phyloP scores from a whole-genome alignment of 2,329 filamentous ascomycete genomes.

The Fusarium falciforme region DNA sequence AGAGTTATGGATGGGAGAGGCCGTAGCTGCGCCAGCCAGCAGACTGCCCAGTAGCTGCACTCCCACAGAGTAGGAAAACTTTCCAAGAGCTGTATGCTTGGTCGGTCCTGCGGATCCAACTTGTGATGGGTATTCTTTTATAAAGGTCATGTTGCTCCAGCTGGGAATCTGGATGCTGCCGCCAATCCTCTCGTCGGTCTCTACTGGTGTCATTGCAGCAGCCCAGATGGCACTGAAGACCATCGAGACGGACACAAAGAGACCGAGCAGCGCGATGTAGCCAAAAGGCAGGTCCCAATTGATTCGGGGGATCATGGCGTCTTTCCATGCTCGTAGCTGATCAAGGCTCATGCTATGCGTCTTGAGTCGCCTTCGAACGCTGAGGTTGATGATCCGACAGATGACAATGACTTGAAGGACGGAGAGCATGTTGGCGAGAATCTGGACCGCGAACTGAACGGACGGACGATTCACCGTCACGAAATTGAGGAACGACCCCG shows the following conservation, averaged over 20 bases:
- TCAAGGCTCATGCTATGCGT: conserved; percentile 19
- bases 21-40: conserved; percentile 34
- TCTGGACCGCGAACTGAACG: conserved; percentile 14
- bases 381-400: conserved; percentile 15
- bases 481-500: conserved; percentile 1
- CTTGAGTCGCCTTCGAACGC: conserved; percentile 13
- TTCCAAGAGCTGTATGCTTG: conserved; percentile 26
- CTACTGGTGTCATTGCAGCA: conserved; percentile 39
- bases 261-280: background rate
- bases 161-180: conserved; percentile 37
- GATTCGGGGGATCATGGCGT: conserved; percentile 16
- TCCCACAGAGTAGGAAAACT: conserved; percentile 43
- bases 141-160: conserved; percentile 29
- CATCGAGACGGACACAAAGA: conserved; percentile 19
- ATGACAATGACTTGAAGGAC: background rate
- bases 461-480: background rate
- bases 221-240: conserved; percentile 34
- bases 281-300: conserved; percentile 21
- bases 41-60: conserved; percentile 37
- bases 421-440: conserved; percentile 11
- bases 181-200: background rate
- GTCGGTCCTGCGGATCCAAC: conserved; percentile 25
- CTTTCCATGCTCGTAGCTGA: conserved; percentile 15
- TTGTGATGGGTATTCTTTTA: conserved; percentile 42
- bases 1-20: conserved; percentile 32